Percentiles rank a stretch among this genome's conserved stretches.
Conservation (phyloP, 208 protist species). For the Trypanosoma grayi region DNA sequence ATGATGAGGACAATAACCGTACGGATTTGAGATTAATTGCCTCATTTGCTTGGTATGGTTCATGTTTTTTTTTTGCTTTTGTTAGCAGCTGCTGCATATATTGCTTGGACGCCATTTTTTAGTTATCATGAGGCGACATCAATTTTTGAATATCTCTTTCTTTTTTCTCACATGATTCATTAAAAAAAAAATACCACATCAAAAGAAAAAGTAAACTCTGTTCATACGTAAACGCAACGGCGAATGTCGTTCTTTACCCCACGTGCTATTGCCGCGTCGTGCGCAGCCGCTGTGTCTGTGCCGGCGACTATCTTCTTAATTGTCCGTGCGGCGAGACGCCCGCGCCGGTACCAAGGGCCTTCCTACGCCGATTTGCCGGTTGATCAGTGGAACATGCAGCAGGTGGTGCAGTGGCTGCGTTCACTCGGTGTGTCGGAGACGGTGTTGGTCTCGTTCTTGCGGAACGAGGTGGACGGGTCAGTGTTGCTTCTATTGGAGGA, state of each 20-base stretch:
- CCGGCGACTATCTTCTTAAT: conserved; percentile 20
- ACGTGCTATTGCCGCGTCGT: conserved; percentile 9
- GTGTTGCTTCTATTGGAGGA: conserved; percentile 37
- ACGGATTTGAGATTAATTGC: no score
- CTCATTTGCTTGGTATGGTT: not conserved
- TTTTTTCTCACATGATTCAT: no score
- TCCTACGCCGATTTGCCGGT: conserved; percentile 1
- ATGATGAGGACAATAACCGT: no score
- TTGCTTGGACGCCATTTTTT: no score
- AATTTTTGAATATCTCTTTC: not conserved
- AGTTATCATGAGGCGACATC: no score
- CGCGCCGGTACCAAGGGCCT: not conserved
- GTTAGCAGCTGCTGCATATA: no score
- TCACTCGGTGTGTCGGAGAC: conserved; percentile 35
- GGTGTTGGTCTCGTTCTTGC: conserved; percentile 21
- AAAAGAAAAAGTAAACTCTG: not conserved
- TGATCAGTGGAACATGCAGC: conserved; percentile 21
- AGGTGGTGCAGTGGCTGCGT: conserved; percentile 54
- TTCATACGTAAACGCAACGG: not conserved
- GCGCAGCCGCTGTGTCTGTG: conserved; percentile 23
- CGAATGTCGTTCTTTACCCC: not conserved
- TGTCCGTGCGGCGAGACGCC: not conserved
- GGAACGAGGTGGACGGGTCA: conserved; percentile 40
- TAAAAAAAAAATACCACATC: conserved; percentile 7
- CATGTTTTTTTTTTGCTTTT: conserved; percentile 10